Percentiles rank a stretch among this genome's conserved stretches.
Evolutionary conservation across 345 rosid species (phyloP).

Genomic region (Citrus trifoliata): DNA sequence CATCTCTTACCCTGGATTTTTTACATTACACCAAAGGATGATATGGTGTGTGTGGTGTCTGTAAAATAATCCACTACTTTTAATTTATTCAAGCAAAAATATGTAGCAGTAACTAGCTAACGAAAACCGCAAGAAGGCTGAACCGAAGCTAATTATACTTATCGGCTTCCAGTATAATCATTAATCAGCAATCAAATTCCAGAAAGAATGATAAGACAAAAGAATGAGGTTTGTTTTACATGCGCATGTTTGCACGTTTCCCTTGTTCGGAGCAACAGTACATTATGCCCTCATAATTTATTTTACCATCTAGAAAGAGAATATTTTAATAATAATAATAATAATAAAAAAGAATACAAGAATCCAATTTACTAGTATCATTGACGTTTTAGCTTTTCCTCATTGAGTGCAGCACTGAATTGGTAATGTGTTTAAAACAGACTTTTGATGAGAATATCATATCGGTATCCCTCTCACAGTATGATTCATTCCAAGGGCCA

Average conservation of each 20-base stretch:
- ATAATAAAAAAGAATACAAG: not conserved
- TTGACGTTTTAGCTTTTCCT: not conserved
- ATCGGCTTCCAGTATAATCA: not conserved
- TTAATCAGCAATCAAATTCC: not conserved
- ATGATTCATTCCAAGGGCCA: not conserved
- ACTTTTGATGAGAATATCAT: not conserved
- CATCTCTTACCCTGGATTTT: too few species aligned
- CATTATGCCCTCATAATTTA: not conserved
- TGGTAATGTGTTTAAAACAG: not conserved
- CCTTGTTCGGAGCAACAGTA: not conserved
- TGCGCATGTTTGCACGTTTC: too few species aligned
- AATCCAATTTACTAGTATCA: not conserved
- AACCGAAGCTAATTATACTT: too few species aligned
- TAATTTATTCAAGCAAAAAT: too few species aligned
- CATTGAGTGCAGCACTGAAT: not conserved
- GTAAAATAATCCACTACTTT: too few species aligned
- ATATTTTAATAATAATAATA: too few species aligned
- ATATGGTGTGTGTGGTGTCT: too few species aligned
- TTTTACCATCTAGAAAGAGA: not conserved
- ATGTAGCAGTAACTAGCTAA: too few species aligned
- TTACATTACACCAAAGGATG: too few species aligned
- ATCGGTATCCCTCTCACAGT: not conserved
- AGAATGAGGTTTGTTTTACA: not conserved
- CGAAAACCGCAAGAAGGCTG: too few species aligned
- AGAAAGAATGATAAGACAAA: not conserved